phyloP scores from a whole-genome alignment of 176 grass and related monocot species.

The Aechmea fasciata region DNA sequence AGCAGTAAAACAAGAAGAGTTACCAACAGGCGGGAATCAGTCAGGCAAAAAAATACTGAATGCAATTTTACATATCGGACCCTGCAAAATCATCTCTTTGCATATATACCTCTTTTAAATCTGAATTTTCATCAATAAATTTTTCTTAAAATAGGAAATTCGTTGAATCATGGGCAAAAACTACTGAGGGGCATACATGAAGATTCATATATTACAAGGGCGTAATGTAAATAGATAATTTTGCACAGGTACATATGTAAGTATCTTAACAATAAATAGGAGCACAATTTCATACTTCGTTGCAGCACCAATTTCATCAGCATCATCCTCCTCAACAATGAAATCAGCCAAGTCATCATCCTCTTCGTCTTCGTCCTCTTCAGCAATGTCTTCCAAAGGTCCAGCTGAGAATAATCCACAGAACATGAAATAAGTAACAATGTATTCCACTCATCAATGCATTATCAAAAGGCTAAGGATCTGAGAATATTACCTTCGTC shows the following conservation, averaged over 20 bases:
- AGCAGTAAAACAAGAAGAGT: background rate
- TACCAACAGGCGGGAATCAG: background rate
- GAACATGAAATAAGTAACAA: background rate
- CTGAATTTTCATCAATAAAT: no score
- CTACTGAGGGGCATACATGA: no score
- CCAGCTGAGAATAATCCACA: conserved; percentile 15
- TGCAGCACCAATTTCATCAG: conserved; percentile 70
- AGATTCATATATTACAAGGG: no score
- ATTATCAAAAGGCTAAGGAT: background rate
- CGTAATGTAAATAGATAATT: no score
- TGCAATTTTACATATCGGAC: no score
- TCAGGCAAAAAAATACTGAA: background rate
- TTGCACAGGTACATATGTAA: no score
- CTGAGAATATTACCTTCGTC: conserved; percentile 42
- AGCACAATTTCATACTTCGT: conserved; percentile 32
- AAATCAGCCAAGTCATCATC: conserved; percentile 98
- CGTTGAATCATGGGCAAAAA: no score
- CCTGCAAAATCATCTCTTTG: no score
- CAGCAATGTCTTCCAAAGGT: conserved; percentile 63
- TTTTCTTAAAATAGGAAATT: no score
- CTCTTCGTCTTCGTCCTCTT: conserved; percentile 54
- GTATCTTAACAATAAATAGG: background rate
- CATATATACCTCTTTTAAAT: no score
- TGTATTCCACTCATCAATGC: background rate
- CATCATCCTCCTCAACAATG: conserved; percentile 92